Base-by-base conservation (phyloP, 495 filamentous ascomycete species). In the Trichocladium antarcticum region DNA sequence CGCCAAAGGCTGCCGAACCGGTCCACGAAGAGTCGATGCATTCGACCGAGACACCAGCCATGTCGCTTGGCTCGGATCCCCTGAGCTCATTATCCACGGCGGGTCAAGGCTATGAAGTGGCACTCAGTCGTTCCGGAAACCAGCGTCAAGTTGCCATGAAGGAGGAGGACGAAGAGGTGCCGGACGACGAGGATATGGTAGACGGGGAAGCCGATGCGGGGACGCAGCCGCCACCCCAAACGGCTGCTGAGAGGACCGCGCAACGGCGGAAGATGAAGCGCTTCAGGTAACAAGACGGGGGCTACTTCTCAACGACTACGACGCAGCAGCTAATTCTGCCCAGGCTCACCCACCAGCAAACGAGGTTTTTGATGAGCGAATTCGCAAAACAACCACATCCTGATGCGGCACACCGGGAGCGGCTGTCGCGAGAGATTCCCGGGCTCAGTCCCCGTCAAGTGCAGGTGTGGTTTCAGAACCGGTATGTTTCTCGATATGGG, bases 391-490 rank as follows among this genome's bases (percentile, higher is more conserved):
- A 97, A 58, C 85, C 90, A 17, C 90, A 97, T 68, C 90, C 90
- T 11, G 89, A 97, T 64, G 89, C 90, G 27, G 85, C 87, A 37
- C 89, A 97, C 68, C 78, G 90, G 48, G 89, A 96, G 65, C 75
- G 89, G 28, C 71, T 97, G 43, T 90, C 90, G 28, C 74, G 84
- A 48, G 90, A 96, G 60, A 96, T 97, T 44, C 90, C 90, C 37
- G 90, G 90, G 9, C 70, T 97, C 37, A 95, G 85, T 50, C 87
- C 90, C 35, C 80, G 90, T 49, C 90, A 97, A 62, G 90, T 97
- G 8, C 90, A 97, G 70, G 90, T 97, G 50, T 97, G 90, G 90
- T 97, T 97, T 66, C 90, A 97, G 67, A 97, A 97, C 68, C 80
- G 90, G 90, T 95, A 75, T 55, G 75, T 63, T 45, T 56, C 9